A percentile compares a stretch with the other conserved stretches of the same genome.
Evolutionary conservation across 2,329 filamentous ascomycete genomes (phyloP).

Genomic region (Sclerotinia borealis): DNA sequence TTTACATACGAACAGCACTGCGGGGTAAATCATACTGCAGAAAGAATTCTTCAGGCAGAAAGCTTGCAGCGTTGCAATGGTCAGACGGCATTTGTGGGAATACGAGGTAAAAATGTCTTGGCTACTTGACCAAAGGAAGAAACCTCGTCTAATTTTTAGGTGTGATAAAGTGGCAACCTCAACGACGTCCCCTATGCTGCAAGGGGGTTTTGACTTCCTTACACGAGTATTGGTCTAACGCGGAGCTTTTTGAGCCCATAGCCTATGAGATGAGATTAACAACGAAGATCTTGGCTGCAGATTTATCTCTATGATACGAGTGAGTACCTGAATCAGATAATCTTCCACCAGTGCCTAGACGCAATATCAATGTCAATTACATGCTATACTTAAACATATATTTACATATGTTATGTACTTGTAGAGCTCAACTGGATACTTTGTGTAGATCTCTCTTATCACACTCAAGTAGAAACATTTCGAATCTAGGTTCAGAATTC

Average conservation of each 20-base stretch:
- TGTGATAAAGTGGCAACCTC: not conserved
- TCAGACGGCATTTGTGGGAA: not conserved
- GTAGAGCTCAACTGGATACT: not conserved
- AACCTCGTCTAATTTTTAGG: not conserved
- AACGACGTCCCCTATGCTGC: not conserved
- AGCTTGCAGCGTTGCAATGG: not conserved
- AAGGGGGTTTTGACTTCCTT: not conserved
- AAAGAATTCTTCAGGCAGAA: not conserved
- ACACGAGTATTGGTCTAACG: not conserved
- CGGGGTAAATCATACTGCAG: not conserved
- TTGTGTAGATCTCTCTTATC: not conserved
- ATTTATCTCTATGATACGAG: not conserved
- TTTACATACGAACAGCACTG: not conserved
- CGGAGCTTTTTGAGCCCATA: not conserved
- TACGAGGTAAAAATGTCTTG: conserved; percentile 3
- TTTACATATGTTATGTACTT: not conserved
- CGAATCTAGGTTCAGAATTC: conserved; percentile 8
- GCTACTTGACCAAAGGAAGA: not conserved
- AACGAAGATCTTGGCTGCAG: not conserved
- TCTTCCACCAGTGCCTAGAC: not conserved
- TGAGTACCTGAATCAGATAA: not conserved
- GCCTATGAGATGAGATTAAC: not conserved
- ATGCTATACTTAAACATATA: not conserved
- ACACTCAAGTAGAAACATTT: not conserved
- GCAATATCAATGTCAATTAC: not conserved